phyloP scores from a whole-genome alignment of 2,329 filamentous ascomycete genomes.

The Graphilbum fragrans region DNA sequence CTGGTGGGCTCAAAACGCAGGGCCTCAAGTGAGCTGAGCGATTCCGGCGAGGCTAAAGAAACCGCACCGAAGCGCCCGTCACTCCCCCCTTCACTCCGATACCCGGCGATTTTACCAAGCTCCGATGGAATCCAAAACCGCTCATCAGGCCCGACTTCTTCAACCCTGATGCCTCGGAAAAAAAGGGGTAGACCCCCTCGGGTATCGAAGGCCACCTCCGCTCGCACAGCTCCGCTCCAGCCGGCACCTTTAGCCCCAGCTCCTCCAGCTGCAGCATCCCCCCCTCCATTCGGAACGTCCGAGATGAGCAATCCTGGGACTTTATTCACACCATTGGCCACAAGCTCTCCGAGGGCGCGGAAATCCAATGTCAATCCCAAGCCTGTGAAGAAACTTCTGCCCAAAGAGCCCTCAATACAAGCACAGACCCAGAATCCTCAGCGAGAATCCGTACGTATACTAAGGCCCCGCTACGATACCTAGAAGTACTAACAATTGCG shows the following conservation, averaged over 20 bases:
- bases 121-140: neutral
- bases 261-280: too few species aligned
- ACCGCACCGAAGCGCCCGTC: neutral
- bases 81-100: neutral
- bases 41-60: conserved; percentile 8
- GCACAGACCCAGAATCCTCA: too few species aligned
- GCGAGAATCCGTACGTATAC: too few species aligned
- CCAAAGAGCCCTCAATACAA: too few species aligned
- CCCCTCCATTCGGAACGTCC: too few species aligned
- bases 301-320: too few species aligned
- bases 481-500: too few species aligned
- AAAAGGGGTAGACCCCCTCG: neutral
- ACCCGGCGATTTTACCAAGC: neutral
- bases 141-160: neutral
- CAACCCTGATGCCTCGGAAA: neutral
- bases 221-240: neutral
- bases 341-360: too few species aligned
- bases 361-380: too few species aligned
- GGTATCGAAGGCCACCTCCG: neutral
- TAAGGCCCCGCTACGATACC: too few species aligned
- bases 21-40: conserved; percentile 16
- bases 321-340: too few species aligned
- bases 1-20: conserved; percentile 16
- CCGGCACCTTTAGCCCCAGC: neutral
- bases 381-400: too few species aligned